phyloP scores from a whole-genome alignment of 1,284 basidiomycete species.

The Apiotrichum sp. region DNA sequence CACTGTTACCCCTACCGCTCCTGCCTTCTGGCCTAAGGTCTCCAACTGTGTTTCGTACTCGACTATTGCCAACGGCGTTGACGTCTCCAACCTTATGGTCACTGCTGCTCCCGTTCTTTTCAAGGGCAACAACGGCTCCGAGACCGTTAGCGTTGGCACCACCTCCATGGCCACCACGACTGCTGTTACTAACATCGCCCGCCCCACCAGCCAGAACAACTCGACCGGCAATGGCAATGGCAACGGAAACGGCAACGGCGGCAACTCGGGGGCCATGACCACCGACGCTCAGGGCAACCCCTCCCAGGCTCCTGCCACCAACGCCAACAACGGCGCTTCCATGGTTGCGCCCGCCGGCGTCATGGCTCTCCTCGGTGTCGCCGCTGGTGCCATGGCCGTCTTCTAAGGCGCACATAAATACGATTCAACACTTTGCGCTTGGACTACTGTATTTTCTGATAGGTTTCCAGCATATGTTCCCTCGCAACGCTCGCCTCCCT shows the following conservation, averaged over 20 bases:
- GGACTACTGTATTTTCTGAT: no score
- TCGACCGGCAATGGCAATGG: constrained; percentile 11
- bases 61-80: constrained; percentile 42
- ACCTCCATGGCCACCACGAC: constrained; percentile 22
- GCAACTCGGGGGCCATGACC: background rate
- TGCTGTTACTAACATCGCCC: constrained; percentile 9
- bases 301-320: constrained; percentile 4
- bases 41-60: constrained; percentile 46
- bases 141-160: constrained; percentile 19
- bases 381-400: constrained; percentile 21
- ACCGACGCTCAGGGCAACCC: background rate
- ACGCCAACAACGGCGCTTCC: constrained; percentile 3
- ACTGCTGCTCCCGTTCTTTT: constrained; percentile 29
- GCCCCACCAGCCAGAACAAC: background rate
- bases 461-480: background rate
- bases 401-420: constrained; percentile 16
- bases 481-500: background rate
- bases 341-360: constrained; percentile 4
- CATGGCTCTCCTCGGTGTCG: constrained; percentile 11
- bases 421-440: background rate
- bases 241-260: background rate
- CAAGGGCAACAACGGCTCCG: constrained; percentile 17
- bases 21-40: constrained; percentile 38
- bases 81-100: constrained; percentile 34
- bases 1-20: constrained; percentile 29